Percentiles rank a stretch among this genome's conserved stretches.
phyloP scores from a whole-genome alignment of 2,329 filamentous ascomycete species.

The Colletotrichum sp. region DNA sequence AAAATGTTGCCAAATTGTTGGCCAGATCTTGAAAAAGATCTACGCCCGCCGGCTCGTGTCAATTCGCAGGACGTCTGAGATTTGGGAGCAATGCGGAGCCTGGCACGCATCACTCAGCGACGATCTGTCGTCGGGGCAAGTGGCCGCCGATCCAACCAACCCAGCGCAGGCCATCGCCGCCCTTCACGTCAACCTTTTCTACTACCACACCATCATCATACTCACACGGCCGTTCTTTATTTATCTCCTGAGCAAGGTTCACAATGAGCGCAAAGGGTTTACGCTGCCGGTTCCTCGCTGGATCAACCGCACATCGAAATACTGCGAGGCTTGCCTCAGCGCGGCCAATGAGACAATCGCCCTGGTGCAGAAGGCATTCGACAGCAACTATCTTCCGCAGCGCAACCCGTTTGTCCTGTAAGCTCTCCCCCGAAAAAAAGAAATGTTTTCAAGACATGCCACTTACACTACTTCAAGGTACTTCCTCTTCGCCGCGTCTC shows the following conservation, averaged over 20 bases:
- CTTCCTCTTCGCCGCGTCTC: constrained; percentile 59
- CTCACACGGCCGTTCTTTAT: constrained; percentile 70
- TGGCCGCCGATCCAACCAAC: constrained; percentile 41
- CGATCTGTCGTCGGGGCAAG: constrained; percentile 55
- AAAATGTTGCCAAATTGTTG: constrained; percentile 62
- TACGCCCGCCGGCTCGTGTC: constrained; percentile 67
- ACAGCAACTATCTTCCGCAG: constrained; percentile 50
- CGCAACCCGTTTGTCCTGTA: constrained; percentile 64
- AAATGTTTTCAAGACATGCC: background rate
- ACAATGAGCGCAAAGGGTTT: constrained; percentile 33
- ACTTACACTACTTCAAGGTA: constrained; percentile 43
- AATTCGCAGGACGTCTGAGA: constrained; percentile 60
- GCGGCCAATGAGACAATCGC: constrained; percentile 55
- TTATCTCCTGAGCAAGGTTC: constrained; percentile 53
- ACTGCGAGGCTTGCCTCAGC: constrained; percentile 54
- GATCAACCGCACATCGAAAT: constrained; percentile 29
- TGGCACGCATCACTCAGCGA: constrained; percentile 56
- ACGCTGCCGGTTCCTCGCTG: constrained; percentile 17
- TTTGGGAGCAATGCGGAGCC: constrained; percentile 56
- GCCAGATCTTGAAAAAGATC: constrained; percentile 61
- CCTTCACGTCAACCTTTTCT: constrained; percentile 66
- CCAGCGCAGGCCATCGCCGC: constrained; percentile 61
- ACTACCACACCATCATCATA: constrained; percentile 67
- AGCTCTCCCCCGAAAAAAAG: constrained; percentile 28
- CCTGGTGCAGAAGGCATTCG: constrained; percentile 49